Evolutionary conservation across 352 stramenopile species (phyloP), one percentile per base, ranked within the genome.

Genomic region (Phytophthora pini): DNA sequence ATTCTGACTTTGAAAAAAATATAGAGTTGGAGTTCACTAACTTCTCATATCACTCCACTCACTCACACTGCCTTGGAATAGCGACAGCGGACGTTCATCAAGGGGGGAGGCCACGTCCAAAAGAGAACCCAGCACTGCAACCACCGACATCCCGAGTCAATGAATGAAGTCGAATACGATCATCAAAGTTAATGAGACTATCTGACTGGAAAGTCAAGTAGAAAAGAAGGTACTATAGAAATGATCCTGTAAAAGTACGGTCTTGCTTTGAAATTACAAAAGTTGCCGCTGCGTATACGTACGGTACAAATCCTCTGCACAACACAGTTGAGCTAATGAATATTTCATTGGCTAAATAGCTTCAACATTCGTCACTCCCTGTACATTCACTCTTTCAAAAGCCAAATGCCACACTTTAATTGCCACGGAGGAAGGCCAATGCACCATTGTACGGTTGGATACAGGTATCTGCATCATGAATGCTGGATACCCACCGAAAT

Each of bases 141-240:
- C 17, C 17, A 20, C 17, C 17, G 17, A 20, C 17, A 20, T 20
- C 17, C 17, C 17, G 17, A 20, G 17, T 20, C 17, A 20, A 20
- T 20, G 17, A 20, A 20, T 20, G 17, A 20, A 20, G 17, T 20
- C 17, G 17, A 20, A 52, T 52, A 52, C 45, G 45, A 52, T 52
- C 45, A 52, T 52, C 45, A 52, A 52, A 52, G 45, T 52, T 52
- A 52, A 52, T 52, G 45, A 52, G 45, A 8, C 36, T 15, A 27
- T 52, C 45, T 39, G 29, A 27, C 7, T 34, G 26, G 50, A 56
- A 56, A 56, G 49, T 56, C 29, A 36, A 46, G 38, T 56, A 56
- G 20, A 58, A 48, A 58, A 58, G 51, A 59, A 59, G 39, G 39
- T 59, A 59, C 52, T 59, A 50, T 59, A 59, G 52, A 59, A 59